Conservation (phyloP, 2,329 filamentous ascomycete species). For the Aspergillus aculeatus region DNA sequence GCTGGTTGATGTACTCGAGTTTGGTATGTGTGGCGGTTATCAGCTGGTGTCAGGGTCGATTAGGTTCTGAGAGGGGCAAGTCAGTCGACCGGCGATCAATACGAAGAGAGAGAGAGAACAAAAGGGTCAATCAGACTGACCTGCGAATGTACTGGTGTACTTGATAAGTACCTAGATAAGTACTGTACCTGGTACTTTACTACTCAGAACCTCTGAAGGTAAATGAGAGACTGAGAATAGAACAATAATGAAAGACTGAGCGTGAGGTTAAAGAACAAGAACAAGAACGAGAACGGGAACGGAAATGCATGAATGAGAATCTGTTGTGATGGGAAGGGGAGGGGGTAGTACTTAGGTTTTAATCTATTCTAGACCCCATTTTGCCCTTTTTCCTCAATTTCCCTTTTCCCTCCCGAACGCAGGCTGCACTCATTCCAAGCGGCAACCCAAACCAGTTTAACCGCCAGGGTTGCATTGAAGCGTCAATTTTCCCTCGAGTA, state of each 20-base stretch:
- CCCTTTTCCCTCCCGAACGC: background rate
- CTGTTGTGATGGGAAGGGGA: background rate
- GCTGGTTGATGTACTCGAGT: background rate
- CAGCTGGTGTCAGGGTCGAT: constrained; percentile 11
- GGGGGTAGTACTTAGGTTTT: background rate
- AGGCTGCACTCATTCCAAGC: background rate
- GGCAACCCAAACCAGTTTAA: constrained; percentile 5
- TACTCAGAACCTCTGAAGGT: too few relatives aligned
- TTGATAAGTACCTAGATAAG: too few relatives aligned
- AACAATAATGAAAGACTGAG: background rate
- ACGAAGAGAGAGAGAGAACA: background rate
- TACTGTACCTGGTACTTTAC: too few relatives aligned
- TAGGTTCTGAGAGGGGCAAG: constrained; percentile 20
- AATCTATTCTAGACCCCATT: background rate
- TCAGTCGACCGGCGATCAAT: background rate
- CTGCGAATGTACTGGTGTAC: too few relatives aligned
- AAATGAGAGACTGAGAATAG: background rate
- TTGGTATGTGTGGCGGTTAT: constrained; percentile 2
- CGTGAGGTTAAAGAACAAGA: background rate
- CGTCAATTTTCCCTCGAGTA: too few relatives aligned
- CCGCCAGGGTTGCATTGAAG: background rate
- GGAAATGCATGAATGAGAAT: background rate
- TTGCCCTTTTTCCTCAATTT: background rate
- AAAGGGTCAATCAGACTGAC: too few relatives aligned
- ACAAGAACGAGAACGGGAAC: too few relatives aligned